Evolutionary conservation across 176 grass and related monocot genomes (phyloP), one percentile per base, ranked within the genome.

Genomic region (Zea luxurians): DNA sequence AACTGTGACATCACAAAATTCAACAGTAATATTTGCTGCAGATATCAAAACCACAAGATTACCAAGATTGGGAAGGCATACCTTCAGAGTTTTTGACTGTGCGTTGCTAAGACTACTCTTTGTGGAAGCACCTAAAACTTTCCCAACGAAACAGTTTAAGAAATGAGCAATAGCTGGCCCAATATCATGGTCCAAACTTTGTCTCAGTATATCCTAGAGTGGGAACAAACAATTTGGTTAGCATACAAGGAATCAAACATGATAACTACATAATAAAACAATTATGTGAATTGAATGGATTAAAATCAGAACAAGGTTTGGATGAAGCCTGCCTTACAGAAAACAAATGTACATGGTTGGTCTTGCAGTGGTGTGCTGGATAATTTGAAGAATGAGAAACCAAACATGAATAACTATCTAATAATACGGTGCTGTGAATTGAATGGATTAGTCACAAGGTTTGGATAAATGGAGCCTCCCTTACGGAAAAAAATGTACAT

Each of bases 141-240:
- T 89, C 45, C 96, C 96, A 73, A 87, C 36, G 41, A 99, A 88
- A 88, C 96, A 95, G 84, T 93, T 99, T 43, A 99, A 89, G 75
- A 99, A 95, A 85, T 95, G 90, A 78, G 92, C 64, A 80, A 90
- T 86, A 50, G 96, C 81, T 70, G 88, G 86, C 35, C 88, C 92
- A 73, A 99, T 72, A 79, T 95, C 90, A 89, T 95, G 92, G 84
- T 95, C 96, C 55, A 87, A 79, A 52, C 83, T 82, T 79, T 86
- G 85, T 76, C 96, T 95, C 38, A 99, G 78, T 80, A 92, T 53
- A 83, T 99, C 96, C 96, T 99, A 59, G 40, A 80, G 85, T 63
- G 8, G 52, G 6, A 42, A 84, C 16, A 47, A 76, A 82, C 12
- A 38, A 18, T 59, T 75, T 27, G 35, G 64, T 90, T 38, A 90